Evolutionary conservation across 768 basidiomycete species (phyloP).

Genomic region (Mycena olivaceomarginata): DNA sequence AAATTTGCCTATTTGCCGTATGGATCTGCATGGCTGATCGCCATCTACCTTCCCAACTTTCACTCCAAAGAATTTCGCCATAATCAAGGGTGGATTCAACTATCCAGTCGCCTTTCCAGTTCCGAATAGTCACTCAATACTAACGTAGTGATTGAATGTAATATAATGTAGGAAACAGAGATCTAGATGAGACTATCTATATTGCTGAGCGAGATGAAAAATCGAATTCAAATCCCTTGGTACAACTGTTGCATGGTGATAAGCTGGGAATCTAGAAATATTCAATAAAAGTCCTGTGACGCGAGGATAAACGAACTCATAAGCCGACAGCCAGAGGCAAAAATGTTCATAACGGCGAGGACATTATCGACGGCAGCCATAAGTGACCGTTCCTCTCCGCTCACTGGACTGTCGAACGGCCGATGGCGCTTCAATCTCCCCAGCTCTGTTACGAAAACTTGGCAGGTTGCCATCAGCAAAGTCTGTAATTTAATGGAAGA

Average conservation of each 20-base stretch:
- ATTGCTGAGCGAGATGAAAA: neutral
- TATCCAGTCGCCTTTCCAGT: too few relatives aligned
- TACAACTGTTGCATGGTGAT: conserved; percentile 34
- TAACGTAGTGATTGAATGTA: too few relatives aligned
- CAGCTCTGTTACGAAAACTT: conserved; percentile 43
- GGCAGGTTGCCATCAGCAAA: conserved; percentile 42
- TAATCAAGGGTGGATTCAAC: too few relatives aligned
- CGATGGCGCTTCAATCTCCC: conserved; percentile 20
- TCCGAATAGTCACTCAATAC: too few relatives aligned
- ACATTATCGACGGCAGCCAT: conserved; percentile 37
- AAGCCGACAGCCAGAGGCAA: conserved; percentile 38
- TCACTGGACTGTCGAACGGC: neutral
- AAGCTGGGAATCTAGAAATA: conserved; percentile 33
- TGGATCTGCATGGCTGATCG: too few relatives aligned
- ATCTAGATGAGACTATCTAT: too few relatives aligned
- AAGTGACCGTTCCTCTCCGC: conserved; percentile 16
- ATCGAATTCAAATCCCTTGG: conserved; percentile 7
- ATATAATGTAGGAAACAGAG: too few relatives aligned
- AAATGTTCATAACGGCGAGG: conserved; percentile 41
- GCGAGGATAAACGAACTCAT: conserved; percentile 29
- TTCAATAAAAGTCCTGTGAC: neutral
- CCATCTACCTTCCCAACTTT: too few relatives aligned
- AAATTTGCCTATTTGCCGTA: too few relatives aligned
- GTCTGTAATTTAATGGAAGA: conserved; percentile 12
- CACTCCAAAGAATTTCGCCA: too few relatives aligned